Evolutionary conservation across 108 stramenopile species (phyloP), one percentile per base, ranked within the genome.

Genomic region (Cyclostephanos invisitatus): DNA sequence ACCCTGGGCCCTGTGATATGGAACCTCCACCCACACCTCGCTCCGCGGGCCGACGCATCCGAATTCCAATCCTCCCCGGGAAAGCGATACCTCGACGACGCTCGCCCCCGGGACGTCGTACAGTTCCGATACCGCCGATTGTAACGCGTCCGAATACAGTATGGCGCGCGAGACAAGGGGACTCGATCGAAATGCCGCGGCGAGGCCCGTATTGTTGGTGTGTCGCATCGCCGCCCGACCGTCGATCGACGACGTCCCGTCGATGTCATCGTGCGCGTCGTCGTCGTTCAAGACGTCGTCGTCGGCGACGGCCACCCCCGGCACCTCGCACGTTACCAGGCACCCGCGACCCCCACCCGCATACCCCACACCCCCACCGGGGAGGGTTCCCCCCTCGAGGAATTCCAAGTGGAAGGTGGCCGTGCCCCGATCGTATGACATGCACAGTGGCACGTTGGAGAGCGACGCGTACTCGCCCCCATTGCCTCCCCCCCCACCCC

Each of bases 341-440:
- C 74, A 70, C 22, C 79, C 83, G 21, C n/a, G n/a, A n/a, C 73
- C 78, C 63, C 67, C 46, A 49, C 51, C 37, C 50, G 48, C 46
- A 3, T 7, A 5, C 46, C 58, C 69, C 8, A 37, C 49, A n/a
- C 12, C 69, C 29, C 17, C 56, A 10, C 57, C 68, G 11, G 68
- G n/a, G 47, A 57, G 22, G 46, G 46, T 40, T 4, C 74, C 73
- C 21, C 72, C 67, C 54, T 86, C 79, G 51, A 70, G 46, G 48
- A 90, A 75, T 70, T 91, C 89, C 55, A 91, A 64, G 53, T 80
- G 74, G 47, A 91, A 81, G 9, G 83, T 56, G 48, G 87, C 89
- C 44, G 74, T 73, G 14, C 49, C 65, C 18, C 73, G 54, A 82
- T 88, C 84, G 57, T 88, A 91, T 0, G 84, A 81, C 71, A 88